phyloP scores from a whole-genome alignment of 2,329 filamentous ascomycete species.

The Exophiala sp. region DNA sequence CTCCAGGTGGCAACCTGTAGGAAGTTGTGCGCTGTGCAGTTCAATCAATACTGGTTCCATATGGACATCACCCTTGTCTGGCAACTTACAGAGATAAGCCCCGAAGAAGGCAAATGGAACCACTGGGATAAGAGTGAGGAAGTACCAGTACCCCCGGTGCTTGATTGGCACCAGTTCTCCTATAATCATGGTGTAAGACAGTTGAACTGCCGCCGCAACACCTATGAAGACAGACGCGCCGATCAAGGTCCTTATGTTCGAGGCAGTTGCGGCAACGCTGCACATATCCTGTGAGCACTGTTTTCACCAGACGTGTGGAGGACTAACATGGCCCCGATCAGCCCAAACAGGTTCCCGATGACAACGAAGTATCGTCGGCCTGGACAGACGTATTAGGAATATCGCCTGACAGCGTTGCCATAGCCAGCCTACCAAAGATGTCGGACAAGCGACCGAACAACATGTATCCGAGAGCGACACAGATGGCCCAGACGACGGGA shows the following conservation, averaged over 20 bases:
- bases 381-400: not conserved
- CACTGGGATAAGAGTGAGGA: conserved; percentile 30
- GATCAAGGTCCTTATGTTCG: conserved; percentile 36
- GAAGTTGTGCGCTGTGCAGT: conserved; percentile 20
- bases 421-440: conserved; percentile 29
- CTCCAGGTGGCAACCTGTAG: conserved; percentile 40
- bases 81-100: conserved; percentile 44
- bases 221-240: conserved; percentile 36
- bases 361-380: conserved; percentile 34
- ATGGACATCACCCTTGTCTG: too few relatives aligned
- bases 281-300: not conserved
- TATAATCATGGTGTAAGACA: conserved; percentile 37
- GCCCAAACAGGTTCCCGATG: conserved; percentile 30
- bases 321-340: conserved; percentile 35
- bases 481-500: conserved; percentile 30
- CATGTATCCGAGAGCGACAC: conserved; percentile 29
- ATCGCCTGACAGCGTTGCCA: too few relatives aligned
- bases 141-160: conserved; percentile 32
- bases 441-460: conserved; percentile 34
- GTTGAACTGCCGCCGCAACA: conserved; percentile 35
- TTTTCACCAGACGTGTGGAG: not conserved
- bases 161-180: conserved; percentile 39
- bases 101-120: conserved; percentile 36
- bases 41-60: too few relatives aligned
- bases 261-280: conserved; percentile 33